Evolutionary conservation across 331 rosid species (phyloP).

Genomic region (Spiraea crenata): DNA sequence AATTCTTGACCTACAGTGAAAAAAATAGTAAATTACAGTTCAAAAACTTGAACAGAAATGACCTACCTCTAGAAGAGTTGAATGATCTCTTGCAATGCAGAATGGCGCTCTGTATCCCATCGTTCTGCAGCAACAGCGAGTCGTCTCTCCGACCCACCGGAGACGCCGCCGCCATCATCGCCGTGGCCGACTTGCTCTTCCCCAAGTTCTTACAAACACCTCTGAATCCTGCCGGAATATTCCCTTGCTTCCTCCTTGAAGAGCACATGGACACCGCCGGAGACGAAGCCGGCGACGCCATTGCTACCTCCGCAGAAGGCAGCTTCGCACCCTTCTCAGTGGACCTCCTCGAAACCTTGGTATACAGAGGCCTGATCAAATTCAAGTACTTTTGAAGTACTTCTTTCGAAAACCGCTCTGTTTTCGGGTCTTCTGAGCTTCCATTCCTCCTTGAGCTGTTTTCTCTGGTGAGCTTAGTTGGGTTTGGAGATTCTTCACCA

Average conservation of each 20-base stretch:
- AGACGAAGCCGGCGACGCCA: conserved; percentile 40
- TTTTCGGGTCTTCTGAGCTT: conserved; percentile 32
- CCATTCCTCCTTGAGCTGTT: conserved; percentile 41
- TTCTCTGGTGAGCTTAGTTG: conserved; percentile 46
- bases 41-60: background rate
- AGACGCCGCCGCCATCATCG: conserved; percentile 26
- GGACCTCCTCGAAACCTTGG: conserved; percentile 52
- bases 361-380: conserved; percentile 70
- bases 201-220: conserved; percentile 55
- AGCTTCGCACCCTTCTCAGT: conserved; percentile 28
- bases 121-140: conserved; percentile 63
- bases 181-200: conserved; percentile 61
- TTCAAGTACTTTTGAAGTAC: conserved; percentile 61
- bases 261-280: conserved; percentile 36
- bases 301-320: conserved; percentile 25
- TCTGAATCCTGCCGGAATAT: conserved; percentile 47
- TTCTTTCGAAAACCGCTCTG: conserved; percentile 61
- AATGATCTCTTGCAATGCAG: conserved; percentile 87
- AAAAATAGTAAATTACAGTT: background rate
- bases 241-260: conserved; percentile 38
- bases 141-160: conserved; percentile 65
- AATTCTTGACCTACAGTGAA: background rate
- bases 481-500: conserved; percentile 23
- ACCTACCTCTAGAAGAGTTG: conserved; percentile 58
- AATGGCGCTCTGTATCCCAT: conserved; percentile 92